Evolutionary conservation across 2,329 filamentous ascomycete species (phyloP), one percentile per base, ranked within the genome.

Genomic region (Aspergillus novofumigatus): DNA sequence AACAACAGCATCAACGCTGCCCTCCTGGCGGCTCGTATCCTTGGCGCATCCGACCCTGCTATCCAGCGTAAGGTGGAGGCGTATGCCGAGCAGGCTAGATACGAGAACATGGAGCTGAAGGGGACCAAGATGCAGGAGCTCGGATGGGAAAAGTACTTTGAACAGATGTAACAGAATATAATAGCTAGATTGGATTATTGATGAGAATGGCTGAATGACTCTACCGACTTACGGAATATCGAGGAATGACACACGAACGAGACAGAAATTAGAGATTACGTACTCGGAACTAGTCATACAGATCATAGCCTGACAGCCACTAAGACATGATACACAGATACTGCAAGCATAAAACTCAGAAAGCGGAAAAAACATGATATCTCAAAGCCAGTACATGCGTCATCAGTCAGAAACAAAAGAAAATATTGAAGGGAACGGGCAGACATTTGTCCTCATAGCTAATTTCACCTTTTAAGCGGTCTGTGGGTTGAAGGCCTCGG

Each of bases 1-100:
- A 90, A 91, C 73, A 92, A 92, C 75, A 88, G 86, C 25, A 88
- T 88, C 55, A 92, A 92, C 66, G 89, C 89, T 0, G 89, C 85
- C 0, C 77, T 91, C 20, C 75, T 91, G n/a, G 88, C 89, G 0
- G 81, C 87, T 21, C 78, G 87, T 20, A 88, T 91, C 35, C 71
- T 92, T 3, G 87, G 86, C 3, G 73, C 82, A 3, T 74, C 72
- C 60, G 76, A 78, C 59, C 68, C 71, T 1, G 58, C 62, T 32
- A 67, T 78, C 49, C 75, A 75, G 61, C 67, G 67, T 52, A 77
- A 76, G 67, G 71, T 78, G 10, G 74, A 77, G 61, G 65, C 69
- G 35, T 78, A 79, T 60, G 74, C 75, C 4, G 71, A 74, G 61
- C 69, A 69, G 38, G 76, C 76, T 9, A 72, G 71, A 55, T 61